These are phyloP conservation scores for Rheum nobile DNA, from an alignment of 148 eudicot species.

Conservation along the genomic window DNA sequence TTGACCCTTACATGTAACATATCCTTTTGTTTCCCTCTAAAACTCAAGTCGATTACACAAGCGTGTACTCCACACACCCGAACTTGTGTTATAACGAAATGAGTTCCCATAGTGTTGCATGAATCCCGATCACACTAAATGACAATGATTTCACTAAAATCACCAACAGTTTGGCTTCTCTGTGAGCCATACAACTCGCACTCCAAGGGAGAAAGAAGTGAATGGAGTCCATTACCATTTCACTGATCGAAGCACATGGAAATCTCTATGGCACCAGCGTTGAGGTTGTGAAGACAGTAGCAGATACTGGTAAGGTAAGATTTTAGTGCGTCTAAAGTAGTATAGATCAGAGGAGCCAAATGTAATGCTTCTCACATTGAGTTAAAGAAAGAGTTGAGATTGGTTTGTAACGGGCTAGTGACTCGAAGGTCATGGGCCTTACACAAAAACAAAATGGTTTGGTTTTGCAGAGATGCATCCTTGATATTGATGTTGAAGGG, in stretches of 20 bases:
- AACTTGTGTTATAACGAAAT: no score
- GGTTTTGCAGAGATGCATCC: slow-evolving; percentile 81
- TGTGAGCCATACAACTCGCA: slow-evolving; percentile 93
- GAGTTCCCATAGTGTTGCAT: no score
- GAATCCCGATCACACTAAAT: no score
- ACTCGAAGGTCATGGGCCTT: not conserved
- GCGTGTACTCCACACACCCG: no score
- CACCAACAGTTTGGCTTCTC: slow-evolving; percentile 97
- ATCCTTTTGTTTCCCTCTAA: no score
- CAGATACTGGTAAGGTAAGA: slow-evolving; percentile 81
- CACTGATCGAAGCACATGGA: slow-evolving; percentile 62
- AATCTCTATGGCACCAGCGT: slow-evolving; percentile 89
- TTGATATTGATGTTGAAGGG: slow-evolving; percentile 99
- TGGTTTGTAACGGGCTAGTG: not conserved
- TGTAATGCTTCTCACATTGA: not conserved
- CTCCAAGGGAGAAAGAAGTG: slow-evolving; percentile 69
- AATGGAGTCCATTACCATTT: slow-evolving; percentile 92
- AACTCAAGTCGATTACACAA: no score
- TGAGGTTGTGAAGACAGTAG: slow-evolving; percentile 89
- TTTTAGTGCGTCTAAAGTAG: not conserved
- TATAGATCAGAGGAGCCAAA: not conserved
- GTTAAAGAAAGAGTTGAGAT: not conserved
- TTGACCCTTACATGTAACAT: no score
- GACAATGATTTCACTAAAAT: no score
- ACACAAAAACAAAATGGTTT: not conserved